These are phyloP conservation scores for Cryoendolithus antarcticus DNA, from an alignment of 2,329 filamentous ascomycete species.

Conservation along the genomic window DNA sequence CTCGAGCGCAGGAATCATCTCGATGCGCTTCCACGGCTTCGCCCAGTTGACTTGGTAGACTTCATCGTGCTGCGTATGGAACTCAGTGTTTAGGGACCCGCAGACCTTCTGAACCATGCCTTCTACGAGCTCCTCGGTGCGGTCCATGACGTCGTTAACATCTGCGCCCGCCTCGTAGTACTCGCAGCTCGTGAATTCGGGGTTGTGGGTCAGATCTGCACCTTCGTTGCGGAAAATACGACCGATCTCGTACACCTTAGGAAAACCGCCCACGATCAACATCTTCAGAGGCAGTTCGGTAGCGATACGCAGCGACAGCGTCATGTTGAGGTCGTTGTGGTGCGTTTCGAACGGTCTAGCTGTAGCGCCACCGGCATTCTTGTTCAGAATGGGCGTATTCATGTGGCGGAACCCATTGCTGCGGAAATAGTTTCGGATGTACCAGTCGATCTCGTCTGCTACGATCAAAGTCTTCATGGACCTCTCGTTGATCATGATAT, in stretches of 20 bases:
- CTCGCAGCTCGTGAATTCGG: conserved; percentile 93
- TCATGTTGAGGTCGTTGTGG: conserved; percentile 91
- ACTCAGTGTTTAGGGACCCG: conserved; percentile 46
- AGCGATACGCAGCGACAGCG: conserved; percentile 88
- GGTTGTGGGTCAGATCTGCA: conserved; percentile 89
- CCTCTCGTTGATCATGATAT: conserved; percentile 91
- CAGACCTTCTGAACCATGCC: conserved; percentile 80
- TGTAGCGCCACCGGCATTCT: conserved; percentile 88
- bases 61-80: conserved; percentile 77
- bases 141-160: conserved; percentile 78
- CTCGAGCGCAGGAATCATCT: conserved; percentile 93
- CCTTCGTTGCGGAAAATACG: conserved; percentile 93
- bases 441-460: conserved; percentile 75
- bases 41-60: conserved; percentile 91
- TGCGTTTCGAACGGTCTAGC: conserved; percentile 90
- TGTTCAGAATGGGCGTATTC: conserved; percentile 95
- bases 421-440: conserved; percentile 81
- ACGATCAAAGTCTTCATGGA: conserved; percentile 75
- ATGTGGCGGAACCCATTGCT: conserved; percentile 78
- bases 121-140: conserved; percentile 88
- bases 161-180: conserved; percentile 86
- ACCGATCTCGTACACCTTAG: conserved; percentile 91
- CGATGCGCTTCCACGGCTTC: conserved; percentile 79
- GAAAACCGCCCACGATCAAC: conserved; percentile 82
- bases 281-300: conserved; percentile 97